phyloP scores from a whole-genome alignment of 2,329 filamentous ascomycete species.

The Calonectria honghensis region DNA sequence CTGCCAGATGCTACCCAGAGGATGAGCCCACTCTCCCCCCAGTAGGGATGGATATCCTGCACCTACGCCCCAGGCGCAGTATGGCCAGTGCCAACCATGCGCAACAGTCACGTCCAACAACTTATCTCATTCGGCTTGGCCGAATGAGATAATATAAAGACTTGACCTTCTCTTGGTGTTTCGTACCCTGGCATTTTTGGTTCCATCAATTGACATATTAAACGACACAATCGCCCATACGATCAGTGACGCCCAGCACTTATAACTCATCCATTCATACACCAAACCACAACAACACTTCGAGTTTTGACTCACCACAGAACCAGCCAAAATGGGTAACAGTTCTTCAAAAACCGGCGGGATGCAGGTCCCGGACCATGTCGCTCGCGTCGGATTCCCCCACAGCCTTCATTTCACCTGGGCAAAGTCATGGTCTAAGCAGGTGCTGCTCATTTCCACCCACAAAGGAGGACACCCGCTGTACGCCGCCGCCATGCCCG shows the following conservation, averaged over 20 bases:
- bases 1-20: not conserved
- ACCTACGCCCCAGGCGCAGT: not conserved
- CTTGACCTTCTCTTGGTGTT: too few relatives aligned
- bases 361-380: slow-evolving; percentile 39
- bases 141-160: slow-evolving; percentile 4
- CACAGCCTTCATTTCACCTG: slow-evolving; percentile 45
- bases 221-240: not conserved
- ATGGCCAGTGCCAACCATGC: slow-evolving; percentile 5
- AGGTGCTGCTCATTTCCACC: slow-evolving; percentile 36
- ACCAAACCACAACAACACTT: not conserved
- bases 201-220: not conserved
- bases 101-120: not conserved
- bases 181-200: not conserved
- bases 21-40: slow-evolving; percentile 12
- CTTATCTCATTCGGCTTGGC: not conserved
- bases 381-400: slow-evolving; percentile 42
- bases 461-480: slow-evolving; percentile 1
- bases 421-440: slow-evolving; percentile 40
- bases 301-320: not conserved
- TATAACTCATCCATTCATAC: too few relatives aligned
- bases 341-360: slow-evolving; percentile 6
- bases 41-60: too few relatives aligned
- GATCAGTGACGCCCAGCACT: not conserved
- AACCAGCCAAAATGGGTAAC: slow-evolving; percentile 16
- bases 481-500: slow-evolving; percentile 44